A percentile compares a stretch with the other conserved stretches of the same genome.
Conservation (phyloP, 176 grass and related monocot species). For the Phyllostachys edulis region DNA sequence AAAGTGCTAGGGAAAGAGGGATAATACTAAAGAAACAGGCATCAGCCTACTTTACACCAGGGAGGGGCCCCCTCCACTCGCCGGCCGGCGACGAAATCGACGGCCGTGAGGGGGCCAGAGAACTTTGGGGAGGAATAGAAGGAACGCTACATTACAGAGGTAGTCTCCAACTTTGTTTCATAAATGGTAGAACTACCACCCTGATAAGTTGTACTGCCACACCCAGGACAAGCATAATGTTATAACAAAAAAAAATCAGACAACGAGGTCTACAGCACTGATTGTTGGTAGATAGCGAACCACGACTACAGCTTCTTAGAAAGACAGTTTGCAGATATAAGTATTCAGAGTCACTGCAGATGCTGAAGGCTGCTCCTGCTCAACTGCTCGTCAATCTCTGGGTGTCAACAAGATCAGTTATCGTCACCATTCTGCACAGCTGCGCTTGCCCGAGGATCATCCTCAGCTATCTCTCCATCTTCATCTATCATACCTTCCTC, state of each 20-base stretch:
- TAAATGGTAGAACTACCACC: background rate
- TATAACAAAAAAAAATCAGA: background rate
- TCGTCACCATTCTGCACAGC: slow-evolving; percentile 24
- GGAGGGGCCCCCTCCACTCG: too few relatives aligned
- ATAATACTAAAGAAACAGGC: too few relatives aligned
- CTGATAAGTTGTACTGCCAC: background rate
- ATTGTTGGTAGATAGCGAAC: background rate
- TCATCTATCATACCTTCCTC: slow-evolving; percentile 78
- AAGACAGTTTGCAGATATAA: background rate
- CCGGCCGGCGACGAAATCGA: too few relatives aligned
- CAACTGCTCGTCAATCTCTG: background rate
- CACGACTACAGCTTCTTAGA: background rate
- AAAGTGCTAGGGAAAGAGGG: too few relatives aligned
- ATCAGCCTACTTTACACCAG: too few relatives aligned
- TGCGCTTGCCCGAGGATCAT: slow-evolving; percentile 30
- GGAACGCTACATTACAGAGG: too few relatives aligned
- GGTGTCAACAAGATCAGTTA: background rate
- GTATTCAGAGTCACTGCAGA: background rate
- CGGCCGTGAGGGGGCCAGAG: too few relatives aligned
- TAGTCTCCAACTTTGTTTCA: background rate
- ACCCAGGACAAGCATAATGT: background rate
- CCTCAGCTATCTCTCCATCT: slow-evolving; percentile 47
- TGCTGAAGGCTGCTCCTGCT: background rate
- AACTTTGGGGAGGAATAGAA: too few relatives aligned
- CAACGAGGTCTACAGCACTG: background rate